Evolutionary conservation across 345 rosid species (phyloP).

Genomic region (Melaleuca quinquenervia): DNA sequence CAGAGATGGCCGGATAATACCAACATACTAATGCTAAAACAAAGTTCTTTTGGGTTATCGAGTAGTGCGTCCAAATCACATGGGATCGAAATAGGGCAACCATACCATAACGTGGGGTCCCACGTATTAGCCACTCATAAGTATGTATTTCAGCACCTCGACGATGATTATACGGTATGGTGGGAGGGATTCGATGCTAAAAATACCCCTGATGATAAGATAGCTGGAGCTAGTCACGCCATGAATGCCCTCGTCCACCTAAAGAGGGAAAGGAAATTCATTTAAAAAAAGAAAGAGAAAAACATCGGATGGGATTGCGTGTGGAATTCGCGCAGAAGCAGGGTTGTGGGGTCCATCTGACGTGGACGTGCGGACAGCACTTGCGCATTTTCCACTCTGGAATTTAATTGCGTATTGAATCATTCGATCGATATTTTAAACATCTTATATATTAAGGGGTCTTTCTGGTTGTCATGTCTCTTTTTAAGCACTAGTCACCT

Average conservation of each 20-base stretch:
- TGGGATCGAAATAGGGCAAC: neutral
- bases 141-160: neutral
- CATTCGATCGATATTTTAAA: neutral
- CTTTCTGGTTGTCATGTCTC: neutral
- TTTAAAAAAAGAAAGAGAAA: neutral
- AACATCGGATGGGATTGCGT: neutral
- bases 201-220: neutral
- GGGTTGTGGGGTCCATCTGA: neutral
- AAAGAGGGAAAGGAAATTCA: neutral
- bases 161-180: neutral
- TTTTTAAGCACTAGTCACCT: neutral
- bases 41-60: neutral
- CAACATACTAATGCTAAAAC: neutral
- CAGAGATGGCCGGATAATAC: rapidly evolving
- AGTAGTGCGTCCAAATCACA: neutral
- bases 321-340: neutral
- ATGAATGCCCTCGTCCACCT: neutral
- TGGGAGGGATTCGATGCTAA: neutral
- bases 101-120: neutral
- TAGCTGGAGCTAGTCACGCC: neutral
- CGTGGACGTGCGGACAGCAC: neutral
- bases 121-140: neutral
- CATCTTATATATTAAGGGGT: neutral
- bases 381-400: neutral
- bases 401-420: neutral